Evolutionary conservation across 179 eudicot genomes (phyloP).

Genomic region (Silene noctiflora): DNA sequence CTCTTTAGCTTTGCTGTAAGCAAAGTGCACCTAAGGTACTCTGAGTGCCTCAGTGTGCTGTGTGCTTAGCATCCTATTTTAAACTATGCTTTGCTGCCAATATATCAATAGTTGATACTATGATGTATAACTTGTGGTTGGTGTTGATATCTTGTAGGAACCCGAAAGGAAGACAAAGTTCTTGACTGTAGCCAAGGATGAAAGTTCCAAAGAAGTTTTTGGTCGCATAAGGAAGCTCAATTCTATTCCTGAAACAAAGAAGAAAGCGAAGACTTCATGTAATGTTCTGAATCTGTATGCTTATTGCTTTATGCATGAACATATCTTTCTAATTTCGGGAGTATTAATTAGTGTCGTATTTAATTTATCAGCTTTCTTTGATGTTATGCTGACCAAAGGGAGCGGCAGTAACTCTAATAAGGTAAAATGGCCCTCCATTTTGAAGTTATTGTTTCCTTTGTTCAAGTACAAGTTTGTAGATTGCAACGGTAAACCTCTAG

Average conservation of each 20-base stretch:
- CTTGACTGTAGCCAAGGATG: constrained; percentile 54
- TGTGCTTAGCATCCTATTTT: neutral
- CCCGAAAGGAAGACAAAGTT: constrained; percentile 36
- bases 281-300: constrained; percentile 12
- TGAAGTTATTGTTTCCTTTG: neutral
- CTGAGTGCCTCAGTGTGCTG: no score
- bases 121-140: neutral
- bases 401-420: constrained; percentile 45
- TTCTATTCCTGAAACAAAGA: constrained; percentile 51
- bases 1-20: neutral
- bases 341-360: constrained; percentile 8
- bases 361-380: constrained; percentile 60
- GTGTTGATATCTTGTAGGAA: constrained; percentile 27
- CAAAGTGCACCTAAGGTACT: no score
- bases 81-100: neutral
- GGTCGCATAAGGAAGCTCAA: constrained; percentile 80
- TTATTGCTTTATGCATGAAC: constrained; percentile 18
- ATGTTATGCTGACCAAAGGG: constrained; percentile 48
- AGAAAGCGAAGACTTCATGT: constrained; percentile 68
- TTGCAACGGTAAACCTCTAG: neutral
- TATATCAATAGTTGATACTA: neutral
- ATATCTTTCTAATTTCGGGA: constrained; percentile 7
- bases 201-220: constrained; percentile 66
- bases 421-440: constrained; percentile 37
- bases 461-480: neutral